Conservation (phyloP, 2,329 filamentous ascomycete species). For the Talaromyces sp. region DNA sequence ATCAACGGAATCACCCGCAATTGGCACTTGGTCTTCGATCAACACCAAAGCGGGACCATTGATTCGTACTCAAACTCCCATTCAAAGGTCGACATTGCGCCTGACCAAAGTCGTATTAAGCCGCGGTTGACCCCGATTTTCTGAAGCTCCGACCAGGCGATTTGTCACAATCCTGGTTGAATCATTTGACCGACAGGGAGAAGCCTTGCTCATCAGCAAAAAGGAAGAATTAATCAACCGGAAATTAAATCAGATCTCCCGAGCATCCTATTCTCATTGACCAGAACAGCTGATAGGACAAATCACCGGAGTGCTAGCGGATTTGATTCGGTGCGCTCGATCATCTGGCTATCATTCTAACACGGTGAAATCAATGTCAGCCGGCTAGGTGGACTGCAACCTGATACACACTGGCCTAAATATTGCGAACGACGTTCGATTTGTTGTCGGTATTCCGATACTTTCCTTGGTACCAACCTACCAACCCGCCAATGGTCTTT, state of each 20-base stretch:
- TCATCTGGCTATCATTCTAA: not conserved
- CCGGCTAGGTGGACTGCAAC: not conserved
- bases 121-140: not conserved
- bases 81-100: not conserved
- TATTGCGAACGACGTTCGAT: not conserved
- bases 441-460: conserved; percentile 8
- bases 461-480: conserved; percentile 8
- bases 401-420: not conserved
- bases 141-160: not conserved
- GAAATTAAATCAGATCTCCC: conserved; percentile 1
- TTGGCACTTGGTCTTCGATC: not conserved
- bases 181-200: not conserved
- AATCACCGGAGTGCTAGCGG: not conserved
- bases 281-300: conserved; percentile 3
- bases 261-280: not conserved
- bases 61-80: not conserved
- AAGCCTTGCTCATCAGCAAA: not conserved
- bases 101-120: not conserved
- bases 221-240: not conserved
- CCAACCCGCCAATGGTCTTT: not conserved
- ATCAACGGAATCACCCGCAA: not conserved
- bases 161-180: not conserved
- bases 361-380: conserved; percentile 2
- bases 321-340: not conserved
- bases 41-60: not conserved